Conservation (phyloP, 331 rosid species). For the Spiraea crenata region DNA sequence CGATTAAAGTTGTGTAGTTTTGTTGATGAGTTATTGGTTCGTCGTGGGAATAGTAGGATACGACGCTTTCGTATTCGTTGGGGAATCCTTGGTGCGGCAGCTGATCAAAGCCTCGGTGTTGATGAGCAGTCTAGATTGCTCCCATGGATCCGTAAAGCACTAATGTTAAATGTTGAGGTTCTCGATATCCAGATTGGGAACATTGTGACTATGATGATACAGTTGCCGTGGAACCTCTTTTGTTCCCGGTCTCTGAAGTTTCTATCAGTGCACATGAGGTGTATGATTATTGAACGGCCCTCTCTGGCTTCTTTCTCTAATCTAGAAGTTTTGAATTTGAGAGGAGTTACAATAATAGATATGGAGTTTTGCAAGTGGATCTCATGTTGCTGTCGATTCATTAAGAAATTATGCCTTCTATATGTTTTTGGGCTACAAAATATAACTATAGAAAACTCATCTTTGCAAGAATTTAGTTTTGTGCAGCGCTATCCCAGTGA, state of each 20-base stretch:
- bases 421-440: neutral
- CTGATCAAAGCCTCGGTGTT: neutral
- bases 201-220: neutral
- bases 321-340: neutral
- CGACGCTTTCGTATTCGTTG: neutral
- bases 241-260: neutral
- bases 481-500: neutral
- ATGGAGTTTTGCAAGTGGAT: neutral
- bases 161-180: neutral
- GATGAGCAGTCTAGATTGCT: neutral
- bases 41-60: neutral
- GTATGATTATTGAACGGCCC: neutral
- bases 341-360: neutral
- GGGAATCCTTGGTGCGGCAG: neutral
- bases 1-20: neutral
- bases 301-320: neutral
- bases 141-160: conserved; percentile 5
- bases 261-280: neutral
- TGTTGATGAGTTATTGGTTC: neutral
- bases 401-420: neutral
- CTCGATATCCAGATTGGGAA: neutral
- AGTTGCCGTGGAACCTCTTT: neutral
- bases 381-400: neutral
- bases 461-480: conserved; percentile 9
- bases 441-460: conserved; percentile 9